Evolutionary conservation across 2,329 filamentous ascomycete species (phyloP).

Genomic region (Hyphodiscus sp.): DNA sequence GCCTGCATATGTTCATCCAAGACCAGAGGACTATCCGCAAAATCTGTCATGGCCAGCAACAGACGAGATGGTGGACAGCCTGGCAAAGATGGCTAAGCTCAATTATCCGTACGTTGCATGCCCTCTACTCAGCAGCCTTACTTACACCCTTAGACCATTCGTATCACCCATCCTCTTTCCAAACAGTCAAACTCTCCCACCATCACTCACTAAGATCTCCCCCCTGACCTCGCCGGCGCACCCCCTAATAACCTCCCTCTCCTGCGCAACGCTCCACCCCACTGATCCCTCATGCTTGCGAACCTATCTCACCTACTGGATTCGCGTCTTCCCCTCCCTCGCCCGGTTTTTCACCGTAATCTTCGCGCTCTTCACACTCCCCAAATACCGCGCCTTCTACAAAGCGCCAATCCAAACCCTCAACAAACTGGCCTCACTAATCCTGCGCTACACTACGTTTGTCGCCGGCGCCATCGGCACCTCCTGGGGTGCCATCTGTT

Average conservation of each 20-base stretch:
- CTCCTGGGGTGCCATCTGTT: slow-evolving; percentile 81
- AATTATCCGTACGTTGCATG: slow-evolving; percentile 69
- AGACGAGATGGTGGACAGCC: slow-evolving; percentile 70
- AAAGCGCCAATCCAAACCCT: slow-evolving; percentile 61
- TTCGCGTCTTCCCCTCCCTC: slow-evolving; percentile 72
- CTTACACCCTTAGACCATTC: slow-evolving; percentile 51
- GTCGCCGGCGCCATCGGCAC: slow-evolving; percentile 78
- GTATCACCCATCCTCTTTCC: slow-evolving; percentile 85
- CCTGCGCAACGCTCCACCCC: slow-evolving; percentile 85
- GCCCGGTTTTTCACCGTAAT: slow-evolving; percentile 71
- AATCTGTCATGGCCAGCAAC: slow-evolving; percentile 67
- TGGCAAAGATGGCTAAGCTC: slow-evolving; percentile 74
- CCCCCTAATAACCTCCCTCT: slow-evolving; percentile 76
- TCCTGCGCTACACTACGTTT: slow-evolving; percentile 71
- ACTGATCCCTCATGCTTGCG: slow-evolving; percentile 80
- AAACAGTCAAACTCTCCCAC: slow-evolving; percentile 57
- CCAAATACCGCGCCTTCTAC: slow-evolving; percentile 62
- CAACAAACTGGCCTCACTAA: slow-evolving; percentile 58
- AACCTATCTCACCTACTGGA: slow-evolving; percentile 82
- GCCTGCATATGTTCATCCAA: slow-evolving; percentile 68
- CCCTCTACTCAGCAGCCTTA: slow-evolving; percentile 2
- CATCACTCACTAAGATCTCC: slow-evolving; percentile 59
- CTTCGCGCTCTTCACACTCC: slow-evolving; percentile 60
- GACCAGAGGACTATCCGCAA: slow-evolving; percentile 62
- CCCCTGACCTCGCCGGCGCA: slow-evolving; percentile 81